Base-by-base conservation (phyloP, 2,329 filamentous ascomycete species). In the Scorias spongiosa region DNA sequence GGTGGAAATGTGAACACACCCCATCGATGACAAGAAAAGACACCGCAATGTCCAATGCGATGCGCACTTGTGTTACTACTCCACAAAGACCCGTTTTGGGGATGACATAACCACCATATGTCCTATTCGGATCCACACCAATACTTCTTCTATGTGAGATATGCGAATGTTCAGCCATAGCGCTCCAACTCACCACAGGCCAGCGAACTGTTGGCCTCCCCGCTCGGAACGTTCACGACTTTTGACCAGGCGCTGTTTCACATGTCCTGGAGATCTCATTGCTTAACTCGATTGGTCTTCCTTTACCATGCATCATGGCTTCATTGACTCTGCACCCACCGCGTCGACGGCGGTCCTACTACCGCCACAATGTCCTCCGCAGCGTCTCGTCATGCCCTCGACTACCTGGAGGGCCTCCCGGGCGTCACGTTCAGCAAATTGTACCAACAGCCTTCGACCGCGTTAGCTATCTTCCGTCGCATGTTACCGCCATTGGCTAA, bases 401-500 rank as follows among this genome's bases (percentile, higher is more conserved):
- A 95, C 60, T 96, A 94, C 66, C 80, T 96, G 61, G 88, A 96
- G 73, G 79, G 81, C 61, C 80, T 93, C 57, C 84, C 84, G 41
- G 86, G 88, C 50, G 86, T 84, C 37, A 93, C 86, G 30, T 94
- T 96, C 64, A 78, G 79, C 60, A 83, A 85, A 63, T 75, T 98
- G 39, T 98, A 98, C 71, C 83, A 88, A 67, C 88, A 95, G 70
- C 91, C 91, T 28, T 93, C 89, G 37, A 94, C 91, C 1, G 84
- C 88, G 32, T 78, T 98, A 52, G 91, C 91, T 52, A 88, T 98
- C 57, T 96, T 96, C 63, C 79, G 91, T 53, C 88, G 91, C 67
- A 95, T 98, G 87, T 75, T 98, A 46, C 86, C 91, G 46, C 84
- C 93, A 58, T 68, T 96, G 48, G 86, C 91, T 54, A 96, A 98